phyloP scores from a whole-genome alignment of 495 filamentous ascomycete species.

The Hypoxylon rickii region DNA sequence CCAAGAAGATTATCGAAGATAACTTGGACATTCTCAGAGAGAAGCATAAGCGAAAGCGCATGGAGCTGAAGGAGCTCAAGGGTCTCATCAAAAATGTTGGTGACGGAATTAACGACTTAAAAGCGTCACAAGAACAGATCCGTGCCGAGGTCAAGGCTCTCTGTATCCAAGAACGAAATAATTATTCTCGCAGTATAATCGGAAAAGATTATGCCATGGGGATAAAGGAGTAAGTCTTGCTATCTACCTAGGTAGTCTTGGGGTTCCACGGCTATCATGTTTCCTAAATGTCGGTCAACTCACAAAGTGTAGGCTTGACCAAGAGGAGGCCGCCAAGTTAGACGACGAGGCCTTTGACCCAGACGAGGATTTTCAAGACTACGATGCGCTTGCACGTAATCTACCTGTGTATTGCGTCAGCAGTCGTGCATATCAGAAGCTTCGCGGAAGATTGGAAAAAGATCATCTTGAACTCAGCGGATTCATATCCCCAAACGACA shows the following conservation, averaged over 20 bases:
- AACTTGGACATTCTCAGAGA: too few species aligned
- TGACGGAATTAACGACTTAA: conserved; percentile 31
- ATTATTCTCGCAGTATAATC: conserved; percentile 60
- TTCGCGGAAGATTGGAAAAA: conserved; percentile 56
- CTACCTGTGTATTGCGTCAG: conserved; percentile 70
- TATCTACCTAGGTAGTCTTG: not conserved
- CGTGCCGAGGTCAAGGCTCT: conserved; percentile 44
- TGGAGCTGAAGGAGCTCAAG: conserved; percentile 37
- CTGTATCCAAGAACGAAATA: conserved; percentile 63
- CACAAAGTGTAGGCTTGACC: conserved; percentile 34
- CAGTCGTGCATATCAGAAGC: conserved; percentile 63
- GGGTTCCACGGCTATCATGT: not conserved
- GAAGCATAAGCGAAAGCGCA: not conserved
- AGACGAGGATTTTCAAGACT: conserved; percentile 59
- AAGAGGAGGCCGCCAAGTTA: conserved; percentile 38
- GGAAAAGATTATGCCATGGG: conserved; percentile 64
- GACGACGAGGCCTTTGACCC: conserved; percentile 45
- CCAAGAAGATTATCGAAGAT: too few species aligned
- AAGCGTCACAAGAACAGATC: conserved; percentile 22
- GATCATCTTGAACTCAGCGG: conserved; percentile 47
- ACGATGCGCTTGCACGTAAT: conserved; percentile 59
- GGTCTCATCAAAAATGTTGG: conserved; percentile 7
- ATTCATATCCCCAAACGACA: conserved; percentile 38
- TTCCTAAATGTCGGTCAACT: not conserved
- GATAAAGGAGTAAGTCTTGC: conserved; percentile 51